Evolutionary conservation across 352 stramenopile species (phyloP), one percentile per base, ranked within the genome.

Genomic region (Phytophthora megakarya): DNA sequence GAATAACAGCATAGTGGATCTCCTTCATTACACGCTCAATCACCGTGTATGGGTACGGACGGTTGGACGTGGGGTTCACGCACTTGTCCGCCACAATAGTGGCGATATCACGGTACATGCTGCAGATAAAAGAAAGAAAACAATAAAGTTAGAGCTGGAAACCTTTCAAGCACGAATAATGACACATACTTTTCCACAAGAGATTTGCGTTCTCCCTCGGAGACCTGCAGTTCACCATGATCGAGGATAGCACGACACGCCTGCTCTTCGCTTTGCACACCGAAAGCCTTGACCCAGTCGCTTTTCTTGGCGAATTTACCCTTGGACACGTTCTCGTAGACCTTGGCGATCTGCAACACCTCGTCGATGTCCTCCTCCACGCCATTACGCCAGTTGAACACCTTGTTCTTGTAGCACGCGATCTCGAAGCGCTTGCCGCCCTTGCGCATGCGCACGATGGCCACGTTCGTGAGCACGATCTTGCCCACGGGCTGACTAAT

Each of bases 331-430:
- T 99, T 99, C 58, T 97, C 90, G 76, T 99, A 99, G 39, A 99
- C 91, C 42, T 90, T 92, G 38, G 88, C 89, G 62, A 97, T 99
- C 83, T 99, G 97, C 25, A 99, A 84, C 33, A 99, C 97, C 81
- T 99, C 97, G 53, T 96, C 93, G 38, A 99, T 87, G 81, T 99
- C 97, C 44, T 89, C 98, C 78, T 99, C 97, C 32, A 99, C 89
- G 50, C 97, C 95, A 74, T 98, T 97, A 52, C 98, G 90, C 87
- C 97, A 99, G 80, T 99, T 98, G 25, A 99, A 80, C 26, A 98
- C 95, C 76, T 99, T 99, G 88, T 99, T 99, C 61, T 96, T 95
- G 81, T 99, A 99, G 74, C 96, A 99, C 12, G 97, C 97, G 50
- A 99, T 97, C 78, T 99, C 97, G 73, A 99, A 99, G 39, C 96